Conservation (phyloP, 306 rosid species). For the Ammopiptanthus mongolicus region DNA sequence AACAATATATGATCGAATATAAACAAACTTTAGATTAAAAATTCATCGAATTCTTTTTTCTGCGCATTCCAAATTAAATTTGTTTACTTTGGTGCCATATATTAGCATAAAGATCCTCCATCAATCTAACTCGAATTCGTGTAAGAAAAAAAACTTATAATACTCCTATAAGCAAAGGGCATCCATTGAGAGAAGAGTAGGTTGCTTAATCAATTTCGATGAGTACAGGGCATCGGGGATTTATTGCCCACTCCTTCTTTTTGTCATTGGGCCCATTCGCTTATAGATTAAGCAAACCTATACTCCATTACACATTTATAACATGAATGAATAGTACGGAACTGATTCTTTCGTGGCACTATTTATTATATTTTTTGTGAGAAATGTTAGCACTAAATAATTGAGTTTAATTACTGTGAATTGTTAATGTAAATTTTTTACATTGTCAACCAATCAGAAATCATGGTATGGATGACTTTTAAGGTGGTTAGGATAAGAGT, state of each 20-base stretch:
- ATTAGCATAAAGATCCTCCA: too few species aligned
- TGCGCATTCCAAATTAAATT: neutral
- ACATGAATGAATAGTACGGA: neutral
- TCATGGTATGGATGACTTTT: too few species aligned
- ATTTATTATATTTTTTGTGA: too few species aligned
- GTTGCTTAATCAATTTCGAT: neutral
- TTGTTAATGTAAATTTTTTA: too few species aligned
- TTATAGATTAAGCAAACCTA: neutral
- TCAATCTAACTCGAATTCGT: neutral
- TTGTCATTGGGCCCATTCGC: neutral
- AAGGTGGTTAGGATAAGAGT: too few species aligned
- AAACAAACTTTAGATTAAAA: too few species aligned
- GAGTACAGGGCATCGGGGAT: neutral
- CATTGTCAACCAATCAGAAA: too few species aligned
- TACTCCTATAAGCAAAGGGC: neutral
- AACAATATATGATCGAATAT: neutral
- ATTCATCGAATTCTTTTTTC: neutral
- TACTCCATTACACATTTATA: neutral
- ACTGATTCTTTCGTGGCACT: neutral
- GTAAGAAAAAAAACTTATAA: neutral
- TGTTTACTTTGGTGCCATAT: neutral
- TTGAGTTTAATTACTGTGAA: too few species aligned
- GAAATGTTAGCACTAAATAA: too few species aligned
- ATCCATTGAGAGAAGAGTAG: neutral
- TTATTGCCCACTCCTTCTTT: neutral